Evolutionary conservation across 1,139 yeast species (phyloP), one percentile per base, ranked within the genome.

Genomic region (Saccharomyces pastorianus): DNA sequence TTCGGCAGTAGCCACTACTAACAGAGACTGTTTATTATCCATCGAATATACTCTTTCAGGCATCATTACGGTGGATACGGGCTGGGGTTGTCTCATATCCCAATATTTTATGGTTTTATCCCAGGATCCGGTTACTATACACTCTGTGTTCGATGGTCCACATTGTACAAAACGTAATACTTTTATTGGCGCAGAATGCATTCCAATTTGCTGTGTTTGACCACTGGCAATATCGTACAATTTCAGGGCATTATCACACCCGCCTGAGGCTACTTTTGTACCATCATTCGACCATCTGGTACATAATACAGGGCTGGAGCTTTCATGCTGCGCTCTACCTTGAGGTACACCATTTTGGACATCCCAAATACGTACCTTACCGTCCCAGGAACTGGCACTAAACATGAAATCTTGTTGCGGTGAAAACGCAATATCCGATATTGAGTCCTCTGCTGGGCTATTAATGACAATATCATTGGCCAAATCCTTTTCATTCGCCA

Each of bases 91-190:
- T 67, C 98, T 83, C 73, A 87, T 77, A 71, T 93, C 98, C 69
- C 69, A 65, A 72, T 93, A 95, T 67, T 82, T 83, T 60, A 95
- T 73, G 0, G 98, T 90, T 71, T 90, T 90, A 71, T 95, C 99
- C 98, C 98, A 93, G 6, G 97, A 88, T 13, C 96, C 96, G 48
- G 93, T 83, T 1, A 91, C 98, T 28, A 93, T 83, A 58, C 88
- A 88, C 48, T 86, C 96, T 0, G 89, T 80, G 64, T 84, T 85
- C 31, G 83, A 76, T 8, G 93, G 90, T 0, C 95, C 95, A 68
- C 93, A 86, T 59, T 84, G 85, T 9, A 89, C 96, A 58, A 80
- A 83, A 56, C 96, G 76, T 31, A 93, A 88, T 26, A 81, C 71
- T 57, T 79, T 80, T 13, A 95, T 95, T 0, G 97, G 80, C 2